Evolutionary conservation across 805 yeast species (phyloP).

Genomic region (Wickerhamiella qilinensis): DNA sequence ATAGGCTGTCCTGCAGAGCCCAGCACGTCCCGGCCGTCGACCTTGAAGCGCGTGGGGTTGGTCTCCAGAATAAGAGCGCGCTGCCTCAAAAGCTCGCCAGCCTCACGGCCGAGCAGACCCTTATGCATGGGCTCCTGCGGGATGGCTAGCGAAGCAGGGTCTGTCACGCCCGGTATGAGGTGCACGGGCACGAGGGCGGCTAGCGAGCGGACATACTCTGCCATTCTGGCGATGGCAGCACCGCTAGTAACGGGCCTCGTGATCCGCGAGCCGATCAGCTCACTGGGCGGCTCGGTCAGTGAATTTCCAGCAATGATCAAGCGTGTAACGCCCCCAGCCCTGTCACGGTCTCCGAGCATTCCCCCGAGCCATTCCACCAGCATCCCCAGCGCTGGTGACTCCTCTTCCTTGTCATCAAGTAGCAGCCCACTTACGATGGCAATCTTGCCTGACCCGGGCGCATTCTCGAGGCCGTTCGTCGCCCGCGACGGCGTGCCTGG

Average conservation of each 20-base stretch:
- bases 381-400: conserved; percentile 24
- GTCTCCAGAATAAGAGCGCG: conserved; percentile 32
- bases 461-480: no score
- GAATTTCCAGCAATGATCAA: conserved; percentile 66
- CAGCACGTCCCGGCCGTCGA: conserved; percentile 33
- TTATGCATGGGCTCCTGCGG: conserved; percentile 88
- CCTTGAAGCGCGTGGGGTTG: conserved; percentile 61
- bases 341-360: conserved; percentile 31
- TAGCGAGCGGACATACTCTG: conserved; percentile 35
- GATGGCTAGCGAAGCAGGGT: conserved; percentile 68
- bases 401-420: conserved; percentile 30
- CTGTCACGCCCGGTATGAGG: conserved; percentile 70
- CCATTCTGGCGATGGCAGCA: not conserved
- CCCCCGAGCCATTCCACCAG: conserved; percentile 61
- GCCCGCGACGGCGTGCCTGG: conserved; percentile 35
- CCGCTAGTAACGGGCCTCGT: conserved; percentile 7
- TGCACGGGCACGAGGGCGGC: conserved; percentile 49
- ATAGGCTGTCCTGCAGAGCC: conserved; percentile 80
- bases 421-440: conserved; percentile 68
- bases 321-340: conserved; percentile 24
- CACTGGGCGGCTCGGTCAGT: conserved; percentile 20
- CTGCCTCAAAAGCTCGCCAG: conserved; percentile 27
- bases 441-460: no score
- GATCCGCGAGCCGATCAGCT: conserved; percentile 17
- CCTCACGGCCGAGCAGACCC: conserved; percentile 39